Evolutionary conservation across 768 basidiomycete genomes (phyloP).

Genomic region (Agrocybe pediades): DNA sequence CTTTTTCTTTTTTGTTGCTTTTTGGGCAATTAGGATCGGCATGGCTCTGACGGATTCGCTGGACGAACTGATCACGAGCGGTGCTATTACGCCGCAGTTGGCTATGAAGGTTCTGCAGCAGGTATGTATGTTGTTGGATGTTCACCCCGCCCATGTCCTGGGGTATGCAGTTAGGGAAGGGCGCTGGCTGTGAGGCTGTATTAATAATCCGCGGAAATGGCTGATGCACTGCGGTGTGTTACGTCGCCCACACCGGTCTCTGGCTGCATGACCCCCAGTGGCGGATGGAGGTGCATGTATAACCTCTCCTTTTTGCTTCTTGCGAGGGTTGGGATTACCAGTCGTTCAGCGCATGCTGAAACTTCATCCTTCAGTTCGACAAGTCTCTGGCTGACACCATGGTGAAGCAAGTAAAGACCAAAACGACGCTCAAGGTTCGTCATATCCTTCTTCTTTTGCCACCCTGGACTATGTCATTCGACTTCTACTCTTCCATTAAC

Average conservation of each 20-base stretch:
- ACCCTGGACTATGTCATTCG: background rate
- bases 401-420: slow-evolving; percentile 91
- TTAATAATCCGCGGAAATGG: too few relatives aligned
- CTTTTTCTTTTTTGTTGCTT: slow-evolving; percentile 1
- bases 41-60: slow-evolving; percentile 97
- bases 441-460: background rate
- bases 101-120: slow-evolving; percentile 99
- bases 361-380: slow-evolving; percentile 73
- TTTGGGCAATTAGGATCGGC: slow-evolving; percentile 82
- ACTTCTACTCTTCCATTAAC: slow-evolving; percentile 3
- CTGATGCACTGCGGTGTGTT: background rate
- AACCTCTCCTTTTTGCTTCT: background rate
- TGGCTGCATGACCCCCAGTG: background rate
- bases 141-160: background rate
- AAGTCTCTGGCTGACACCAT: slow-evolving; percentile 92
- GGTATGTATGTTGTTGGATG: slow-evolving; percentile 48
- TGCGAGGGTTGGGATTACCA: background rate
- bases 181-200: too few relatives aligned
- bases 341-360: background rate
- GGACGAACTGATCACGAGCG: slow-evolving; percentile 96
- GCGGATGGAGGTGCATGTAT: background rate
- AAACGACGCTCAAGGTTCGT: slow-evolving; percentile 87
- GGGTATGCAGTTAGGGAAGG: background rate
- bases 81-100: slow-evolving; percentile 94
- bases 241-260: background rate